phyloP scores from a whole-genome alignment of 2,329 filamentous ascomycete genomes.

The Geoglossum cookeanum region DNA sequence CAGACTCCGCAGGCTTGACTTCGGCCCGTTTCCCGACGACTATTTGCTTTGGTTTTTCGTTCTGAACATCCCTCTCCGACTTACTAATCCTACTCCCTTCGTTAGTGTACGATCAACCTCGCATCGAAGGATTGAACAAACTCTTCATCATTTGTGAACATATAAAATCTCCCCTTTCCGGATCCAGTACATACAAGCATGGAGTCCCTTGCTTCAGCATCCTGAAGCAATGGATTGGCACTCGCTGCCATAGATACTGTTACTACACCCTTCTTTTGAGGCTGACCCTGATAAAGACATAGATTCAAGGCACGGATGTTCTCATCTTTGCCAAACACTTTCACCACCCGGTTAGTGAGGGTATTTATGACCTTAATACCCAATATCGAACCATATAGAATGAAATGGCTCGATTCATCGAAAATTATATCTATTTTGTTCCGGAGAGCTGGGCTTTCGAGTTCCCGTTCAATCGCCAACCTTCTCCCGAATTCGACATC shows the following conservation, averaged over 20 bases:
- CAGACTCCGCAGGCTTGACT: slow-evolving; percentile 49
- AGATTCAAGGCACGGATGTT: slow-evolving; percentile 68
- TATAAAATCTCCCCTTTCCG: slow-evolving; percentile 85
- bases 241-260: slow-evolving; percentile 96
- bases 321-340: slow-evolving; percentile 80
- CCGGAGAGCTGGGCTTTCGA: slow-evolving; percentile 50
- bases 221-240: slow-evolving; percentile 77
- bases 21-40: slow-evolving; percentile 28
- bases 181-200: slow-evolving; percentile 71
- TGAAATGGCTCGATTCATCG: slow-evolving; percentile 89
- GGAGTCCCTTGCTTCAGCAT: slow-evolving; percentile 78
- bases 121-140: slow-evolving; percentile 8
- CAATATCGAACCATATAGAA: slow-evolving; percentile 80
- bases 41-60: slow-evolving; percentile 65
- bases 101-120: slow-evolving; percentile 4
- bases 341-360: slow-evolving; percentile 79
- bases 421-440: slow-evolving; percentile 74
- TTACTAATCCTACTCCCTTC: slow-evolving; percentile 38
- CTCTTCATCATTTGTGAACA: slow-evolving; percentile 85
- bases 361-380: slow-evolving; percentile 94
- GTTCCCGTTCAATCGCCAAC: slow-evolving; percentile 66
- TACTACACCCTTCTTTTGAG: slow-evolving; percentile 79
- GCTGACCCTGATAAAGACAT: slow-evolving; percentile 81
- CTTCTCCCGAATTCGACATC: slow-evolving; percentile 82
- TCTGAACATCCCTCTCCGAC: slow-evolving; percentile 75